Base-by-base conservation (phyloP, 805 yeast species). In the Scheffersomyces lignosus region DNA sequence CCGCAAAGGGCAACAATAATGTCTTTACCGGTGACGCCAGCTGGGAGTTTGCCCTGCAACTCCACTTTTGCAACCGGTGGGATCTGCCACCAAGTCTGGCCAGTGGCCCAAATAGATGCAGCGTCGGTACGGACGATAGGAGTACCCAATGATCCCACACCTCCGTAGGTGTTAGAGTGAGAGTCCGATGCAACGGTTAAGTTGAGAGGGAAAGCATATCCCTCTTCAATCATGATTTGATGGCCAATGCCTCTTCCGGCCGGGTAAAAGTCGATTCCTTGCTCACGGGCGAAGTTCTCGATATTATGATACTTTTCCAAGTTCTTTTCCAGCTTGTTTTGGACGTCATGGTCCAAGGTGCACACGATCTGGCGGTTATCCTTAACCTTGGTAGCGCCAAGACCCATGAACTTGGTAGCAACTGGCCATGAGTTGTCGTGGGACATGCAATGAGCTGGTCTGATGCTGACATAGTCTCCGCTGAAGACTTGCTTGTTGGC, bases 391-490 rank as follows among this genome's bases (percentile, higher is more conserved):
- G 78, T 78, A 25, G 97, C 97, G 1, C 99, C 99, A 25, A 93
- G 74, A 4, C 96, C 96, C 81, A 78, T 87, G 69, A 93, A 93
- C 67, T 93, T 93, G 56, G 91, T 74, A 1, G 99, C 99, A 13
- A 93, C 97, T 1, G 99, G 99, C 99, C 99, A 95, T 29, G 97
- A 83, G 66, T 93, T 93, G 64, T 93, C 99, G 62, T 93, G 99
- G 12, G 98, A 88, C 99, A 93, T 93, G 63, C 97, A 95, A 68
- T 93, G 96, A 3, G 96, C 91, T 3, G 99, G 99, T 53, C 71
- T 77, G 57, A 93, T 91, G 2, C 96, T 80, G 34, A 95, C 98
- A 65, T 90, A 93, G 67, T 93, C 99, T 10, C 98, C 99, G 31
- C 87, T 74, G 51, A 72, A 81, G 25, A 93, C 96, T 37, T 70